phyloP scores from a whole-genome alignment of 352 stramenopile genomes.

The Globisporangium yorkense region DNA sequence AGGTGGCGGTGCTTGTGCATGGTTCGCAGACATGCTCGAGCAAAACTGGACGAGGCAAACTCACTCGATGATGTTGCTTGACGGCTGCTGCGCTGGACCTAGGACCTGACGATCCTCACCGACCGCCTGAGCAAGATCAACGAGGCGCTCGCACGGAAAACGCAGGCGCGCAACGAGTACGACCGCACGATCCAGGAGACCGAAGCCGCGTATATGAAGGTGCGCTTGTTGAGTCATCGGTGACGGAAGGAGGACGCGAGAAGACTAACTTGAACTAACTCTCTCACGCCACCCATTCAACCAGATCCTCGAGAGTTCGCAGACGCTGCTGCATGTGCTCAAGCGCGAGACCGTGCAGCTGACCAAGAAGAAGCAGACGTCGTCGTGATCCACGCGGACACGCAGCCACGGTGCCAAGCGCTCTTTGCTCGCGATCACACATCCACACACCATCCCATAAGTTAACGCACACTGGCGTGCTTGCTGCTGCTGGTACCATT shows the following conservation, averaged over 20 bases:
- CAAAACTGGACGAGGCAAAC: background rate
- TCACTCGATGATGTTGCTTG: background rate
- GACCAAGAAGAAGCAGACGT: conserved; percentile 94
- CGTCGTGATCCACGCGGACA: conserved; percentile 26
- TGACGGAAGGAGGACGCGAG: too few species aligned
- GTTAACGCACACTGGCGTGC: too few species aligned
- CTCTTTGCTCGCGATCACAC: background rate
- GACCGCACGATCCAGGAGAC: conserved; percentile 93
- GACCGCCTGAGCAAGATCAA: conserved; percentile 91
- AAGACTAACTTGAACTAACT: background rate
- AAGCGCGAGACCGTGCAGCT: conserved; percentile 92
- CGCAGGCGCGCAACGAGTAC: conserved; percentile 90
- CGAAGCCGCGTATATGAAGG: conserved; percentile 93
- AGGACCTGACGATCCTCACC: conserved; percentile 89
- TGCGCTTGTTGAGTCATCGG: conserved; percentile 4
- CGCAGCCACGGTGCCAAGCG: background rate
- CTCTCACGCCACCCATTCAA: too few species aligned
- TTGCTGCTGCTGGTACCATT: too few species aligned
- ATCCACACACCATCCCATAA: too few species aligned
- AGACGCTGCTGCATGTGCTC: conserved; percentile 93
- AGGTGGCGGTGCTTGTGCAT: conserved; percentile 23
- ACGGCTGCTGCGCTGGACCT: background rate
- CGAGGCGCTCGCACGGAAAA: conserved; percentile 86
- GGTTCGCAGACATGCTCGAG: background rate
- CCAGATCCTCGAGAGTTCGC: conserved; percentile 91